Base-by-base conservation (phyloP, 257 asterid species). In the Thymus quinquecostatus region DNA sequence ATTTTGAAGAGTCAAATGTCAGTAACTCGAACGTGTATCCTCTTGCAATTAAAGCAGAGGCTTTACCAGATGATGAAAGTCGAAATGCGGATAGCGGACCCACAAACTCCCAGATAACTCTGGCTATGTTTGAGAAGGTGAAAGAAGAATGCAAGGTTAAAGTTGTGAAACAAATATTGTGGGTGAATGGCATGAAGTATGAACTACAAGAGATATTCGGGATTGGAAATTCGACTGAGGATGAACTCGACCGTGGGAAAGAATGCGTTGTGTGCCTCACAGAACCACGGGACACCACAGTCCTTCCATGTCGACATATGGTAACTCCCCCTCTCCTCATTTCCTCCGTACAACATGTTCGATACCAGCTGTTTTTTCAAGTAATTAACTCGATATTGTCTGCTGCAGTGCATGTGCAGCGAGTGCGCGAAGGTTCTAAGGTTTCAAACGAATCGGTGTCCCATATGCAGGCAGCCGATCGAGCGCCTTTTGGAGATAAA, bases 401-500 rank as follows among this genome's bases (percentile, higher is more conserved):
- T 65, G 70, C 68, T 79, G 88, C 89, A 89, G 96, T 89, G 96
- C 66, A 88, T 92, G 97, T 95, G 99, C 89, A 88, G 96, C 27
- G 98, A 85, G 70, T 95, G 99, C 50, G 99, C 99, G 6, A 86
- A 88, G 74, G 95, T 92, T 14, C 82, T 95, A 86, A 90, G 97
- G 91, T 87, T 89, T 79, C 99, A 92, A 78, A 88, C 99, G 4
- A 85, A 95, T 71, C 61, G 97, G 72, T 95, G 99, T 60, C 99
- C 99, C 4, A 95, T 92, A 56, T 95, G 98, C 86, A 86, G 99
- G 69, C 98, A 95, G 75, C 96, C 97, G 3, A 92, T 92, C 3
- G 99, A 92, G 86, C 89, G 96, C 51, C 96, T 92, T 66, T 77
- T 95, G 79, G 98, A 92, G 96, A 95, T 95, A 80, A 87, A 90